phyloP scores from a whole-genome alignment of 305 asterid species.

The Ilex paraguariensis region DNA sequence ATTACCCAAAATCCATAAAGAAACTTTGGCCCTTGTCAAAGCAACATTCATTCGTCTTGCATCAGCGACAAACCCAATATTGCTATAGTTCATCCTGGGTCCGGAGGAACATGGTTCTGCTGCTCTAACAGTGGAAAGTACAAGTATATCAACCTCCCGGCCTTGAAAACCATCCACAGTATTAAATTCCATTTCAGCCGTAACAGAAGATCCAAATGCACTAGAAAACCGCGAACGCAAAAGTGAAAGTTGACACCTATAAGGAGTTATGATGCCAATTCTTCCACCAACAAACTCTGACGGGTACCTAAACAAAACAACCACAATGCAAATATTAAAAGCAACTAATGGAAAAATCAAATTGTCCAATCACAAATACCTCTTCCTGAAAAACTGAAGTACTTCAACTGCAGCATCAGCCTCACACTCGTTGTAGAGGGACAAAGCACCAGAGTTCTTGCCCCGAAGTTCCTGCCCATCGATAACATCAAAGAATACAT shows the following conservation, averaged over 20 bases:
- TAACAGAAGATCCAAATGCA: constrained; percentile 82
- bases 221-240: constrained; percentile 72
- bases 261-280: constrained; percentile 93
- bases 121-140: constrained; percentile 96
- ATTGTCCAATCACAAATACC: constrained; percentile 39
- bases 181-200: constrained; percentile 83
- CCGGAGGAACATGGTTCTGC: constrained; percentile 47
- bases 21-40: constrained; percentile 85
- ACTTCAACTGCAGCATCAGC: constrained; percentile 98
- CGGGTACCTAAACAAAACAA: constrained; percentile 59
- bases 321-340: constrained; percentile 15
- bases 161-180: constrained; percentile 99
- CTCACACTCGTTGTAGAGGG: constrained; percentile 83
- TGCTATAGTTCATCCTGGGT: constrained; percentile 37
- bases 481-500: constrained; percentile 75
- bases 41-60: constrained; percentile 99
- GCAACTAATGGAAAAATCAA: constrained; percentile 11
- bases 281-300: constrained; percentile 75
- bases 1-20: constrained; percentile 91
- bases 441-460: constrained; percentile 63
- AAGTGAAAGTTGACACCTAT: constrained; percentile 76
- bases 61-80: constrained; percentile 94
- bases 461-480: constrained; percentile 95
- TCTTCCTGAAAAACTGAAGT: constrained; percentile 55
- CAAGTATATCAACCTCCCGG: constrained; percentile 87